Base-by-base conservation (phyloP, 2,329 filamentous ascomycete genomes). In the Exophiala sideris region DNA sequence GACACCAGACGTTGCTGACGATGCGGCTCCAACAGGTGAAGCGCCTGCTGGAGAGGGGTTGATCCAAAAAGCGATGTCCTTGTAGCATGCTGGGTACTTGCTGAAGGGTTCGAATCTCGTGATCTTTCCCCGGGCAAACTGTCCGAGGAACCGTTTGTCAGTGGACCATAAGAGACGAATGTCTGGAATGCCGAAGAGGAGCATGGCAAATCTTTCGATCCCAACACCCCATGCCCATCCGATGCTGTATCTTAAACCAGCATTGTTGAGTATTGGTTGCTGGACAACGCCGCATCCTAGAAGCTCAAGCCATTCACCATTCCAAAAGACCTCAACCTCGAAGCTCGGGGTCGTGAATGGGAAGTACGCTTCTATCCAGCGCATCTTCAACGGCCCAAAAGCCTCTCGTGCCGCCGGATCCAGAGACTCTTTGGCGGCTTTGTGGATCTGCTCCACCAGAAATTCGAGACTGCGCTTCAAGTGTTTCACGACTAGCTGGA, bases 301-400 rank as follows among this genome's bases (percentile, higher is more conserved):
- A 3, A 97, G 85, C 73, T 99, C 94, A 33, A 99, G 84, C 94
- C 94, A 99, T 68, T 95, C 88, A 29, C 89, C 91, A 62, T 87
- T 86, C 82, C 92, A 96, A 77, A 89, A 91, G 8, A 99, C 90
- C 68, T 99, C 94, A 20, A 99, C 80, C 70, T 99, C 94, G 88
- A 90, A 99, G 5, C 88, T 94, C 0, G 94, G 94, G 54, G 86
- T 91, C 0, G 94, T 99, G 70, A 97, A 97, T 36, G 94, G 94
- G 73, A 99, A 99, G 73, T 94, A 97, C 1, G 94, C 91, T 71
- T 96, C 92, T 6, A 97, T 86, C 94, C 94, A 99, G 62, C 94
- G 84, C 65, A 96, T 85, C 63, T 84, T 86, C 36, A 97, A 76
- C 3, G 91, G 89, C 66, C 95, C 88, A 46, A 83, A 78, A 16